Evolutionary conservation across 2,329 filamentous ascomycete species (phyloP), one percentile per base, ranked within the genome.

Genomic region (Penicillium sp.): DNA sequence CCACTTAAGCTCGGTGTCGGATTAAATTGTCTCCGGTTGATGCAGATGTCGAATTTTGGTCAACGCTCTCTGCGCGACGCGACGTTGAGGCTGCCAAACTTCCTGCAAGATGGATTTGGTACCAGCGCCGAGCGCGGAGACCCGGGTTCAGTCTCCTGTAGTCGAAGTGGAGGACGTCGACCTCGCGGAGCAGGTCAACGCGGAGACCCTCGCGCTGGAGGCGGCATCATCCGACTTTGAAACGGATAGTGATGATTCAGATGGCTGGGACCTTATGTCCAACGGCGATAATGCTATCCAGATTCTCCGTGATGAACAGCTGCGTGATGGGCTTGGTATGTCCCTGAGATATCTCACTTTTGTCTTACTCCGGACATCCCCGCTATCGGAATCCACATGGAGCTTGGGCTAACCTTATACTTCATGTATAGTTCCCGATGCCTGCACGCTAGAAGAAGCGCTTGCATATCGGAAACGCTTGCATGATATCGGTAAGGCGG

Each of bases 401-500:
- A 54, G 46, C 36, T 35, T 42, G 29, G 38, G 36, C 52, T 57
- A 51, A 58, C 44, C 14, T 34, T 20, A 39, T 28, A 13, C n/a
- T 24, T 14, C 13, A 23, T 9, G 40, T 49, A 37, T 59, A 68
- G 65, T 70, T n/a, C 66, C 78, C 29, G 77, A 77, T 49, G 71
- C 72, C 22, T 87, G 84, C 69, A 82, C 82, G 1, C 74, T 81
- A 9, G 80, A 86, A 52, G 85, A 95, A 70, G 81, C 85, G 22
- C 73, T 78, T 49, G 73, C 75, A 14, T 86, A 84, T 63, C 82
- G 86, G 55, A 78, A 84, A 58, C 78, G 86, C 53, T 76, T 95
- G 49, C 86, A 86, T 63, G 76, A 81, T 42, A 75, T 89, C 51
- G 90, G 90, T n/a, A 86, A 87, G 18, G 78, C 81, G 50, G 78